Evolutionary conservation across 176 grass and related monocot genomes (phyloP).

Genomic region (Bromus sterilis): DNA sequence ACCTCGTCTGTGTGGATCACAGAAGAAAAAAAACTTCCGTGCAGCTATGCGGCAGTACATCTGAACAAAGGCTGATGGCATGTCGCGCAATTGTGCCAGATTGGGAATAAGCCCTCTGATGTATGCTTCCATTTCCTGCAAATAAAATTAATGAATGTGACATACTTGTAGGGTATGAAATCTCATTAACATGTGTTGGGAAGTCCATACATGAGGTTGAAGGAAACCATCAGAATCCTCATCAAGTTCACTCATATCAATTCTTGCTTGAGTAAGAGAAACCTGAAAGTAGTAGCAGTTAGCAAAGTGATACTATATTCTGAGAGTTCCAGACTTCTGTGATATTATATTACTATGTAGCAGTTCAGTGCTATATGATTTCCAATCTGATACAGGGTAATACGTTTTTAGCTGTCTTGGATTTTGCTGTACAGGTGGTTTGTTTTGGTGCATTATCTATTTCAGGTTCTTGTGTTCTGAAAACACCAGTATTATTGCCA

Average conservation of each 20-base stretch:
- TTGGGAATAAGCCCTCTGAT: slow-evolving; percentile 98
- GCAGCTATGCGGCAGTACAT: slow-evolving; percentile 99
- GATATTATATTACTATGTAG: not conserved
- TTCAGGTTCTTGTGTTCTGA: not conserved
- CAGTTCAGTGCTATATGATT: not conserved
- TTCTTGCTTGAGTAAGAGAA: slow-evolving; percentile 99
- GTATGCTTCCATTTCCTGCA: slow-evolving; percentile 99
- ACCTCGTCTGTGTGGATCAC: slow-evolving; percentile 95
- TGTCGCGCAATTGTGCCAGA: slow-evolving; percentile 89
- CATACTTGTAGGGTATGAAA: not conserved
- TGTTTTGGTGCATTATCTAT: not conserved
- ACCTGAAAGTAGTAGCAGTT: slow-evolving; percentile 49
- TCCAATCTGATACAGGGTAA: not conserved
- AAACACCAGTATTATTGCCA: not conserved
- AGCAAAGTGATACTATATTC: not conserved
- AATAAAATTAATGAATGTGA: slow-evolving; percentile 25
- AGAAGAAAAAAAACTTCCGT: slow-evolving; percentile 99
- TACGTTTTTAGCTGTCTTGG: not conserved
- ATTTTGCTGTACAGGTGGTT: not conserved
- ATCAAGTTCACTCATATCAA: slow-evolving; percentile 99
- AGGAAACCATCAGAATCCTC: slow-evolving; percentile 99
- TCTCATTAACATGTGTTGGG: not conserved
- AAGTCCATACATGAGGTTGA: slow-evolving; percentile 80
- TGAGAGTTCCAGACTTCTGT: not conserved
- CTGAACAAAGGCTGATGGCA: slow-evolving; percentile 83